Evolutionary conservation across 1,139 yeast genomes (phyloP), one percentile per base, ranked within the genome.

Genomic region (Candida anutae): DNA sequence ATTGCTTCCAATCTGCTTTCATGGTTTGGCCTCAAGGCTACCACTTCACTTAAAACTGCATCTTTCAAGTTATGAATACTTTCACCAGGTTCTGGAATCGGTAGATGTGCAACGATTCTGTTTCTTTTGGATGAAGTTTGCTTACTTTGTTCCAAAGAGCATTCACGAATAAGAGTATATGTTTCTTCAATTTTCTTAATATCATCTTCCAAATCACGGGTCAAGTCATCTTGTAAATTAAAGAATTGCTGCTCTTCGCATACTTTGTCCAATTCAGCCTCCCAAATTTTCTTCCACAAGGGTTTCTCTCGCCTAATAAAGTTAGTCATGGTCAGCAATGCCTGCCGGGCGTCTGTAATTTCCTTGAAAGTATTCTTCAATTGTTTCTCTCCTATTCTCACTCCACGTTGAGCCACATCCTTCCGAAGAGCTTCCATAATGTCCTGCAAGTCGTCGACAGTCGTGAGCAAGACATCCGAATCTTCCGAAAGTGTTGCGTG

Each of bases 241-340:
- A 88, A 75, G 48, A 85, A 85, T 41, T 88, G 94, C 50, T 90
- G 97, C 45, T 88, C 96, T 42, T 85, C 95, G 37, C 95, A 82
- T 14, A 90, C 93, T 25, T 79, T 78, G 39, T 85, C 94, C 34
- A 90, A 67, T 46, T 88, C 96, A 5, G 79, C 63, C 50, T 88
- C 95, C 97, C 98, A 90, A 16, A 85, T 78, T 42, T 74, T 76
- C 48, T 85, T 83, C 95, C 97, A 87, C 22, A 76, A 76, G 4
- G 87, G 78, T 40, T 81, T 81, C 46, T 87, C 97, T 9, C 62
- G 63, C 1, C 55, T 45, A 24, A 93, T 78, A 43, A 74, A 87
- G 5, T 55, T 57, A n/a, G 69, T 65, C 70, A 88, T 70, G 5
- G 56, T 53, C 3, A 53, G 52, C 26, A 88, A 61, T 11, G 70